Base-by-base conservation (phyloP, 345 rosid genomes). In the Diplotaxis tenuifolia region DNA sequence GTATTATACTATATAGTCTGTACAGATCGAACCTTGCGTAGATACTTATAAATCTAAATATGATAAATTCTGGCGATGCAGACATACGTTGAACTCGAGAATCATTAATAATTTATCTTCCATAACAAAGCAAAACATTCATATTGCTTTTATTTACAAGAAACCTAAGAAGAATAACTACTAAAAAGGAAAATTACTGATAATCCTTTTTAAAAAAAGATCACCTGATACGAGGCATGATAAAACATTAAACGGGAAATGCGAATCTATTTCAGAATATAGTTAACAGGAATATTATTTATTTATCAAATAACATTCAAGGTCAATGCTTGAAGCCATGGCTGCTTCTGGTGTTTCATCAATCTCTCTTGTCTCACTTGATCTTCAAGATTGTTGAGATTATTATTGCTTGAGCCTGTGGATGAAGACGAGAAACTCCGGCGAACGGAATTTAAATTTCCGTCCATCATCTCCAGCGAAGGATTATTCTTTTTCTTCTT, bases 301-400 rank as follows among this genome's bases (percentile, higher is more conserved):
- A 12, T 28, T 56, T 49, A 67, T 81, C 81, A 88, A 74, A 88
- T 79, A 78, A 87, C 84, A 74, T 89, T 87, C 52, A 91, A 82
- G 72, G 90, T 91, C 82, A 94, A 70, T 75, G 85, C 92, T 81
- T 91, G 96, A 77, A 91, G 78, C 98, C 98, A 94, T 71, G 93
- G 82, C 54, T 79, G 95, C 83, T 64, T 69, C 45, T 71, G 71
- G 56, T 88, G 90, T 31, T 82, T 84, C 70, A 83, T 84, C 58
- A 83, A 28, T 57, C 85, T 84, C 66, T 85, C 84, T 76, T 83
- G 84, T 72, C 83, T 79, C 73, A 84, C 42, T 60, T 79, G 81
- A 54, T 84, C 89, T 75, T 86, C 96, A 62, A 81, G 75, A 66
- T 68, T 80, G 61, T 40, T 65, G 60, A 23, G 69, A 52, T 63